phyloP scores from a whole-genome alignment of 2,329 filamentous ascomycete species.

The Phaeomoniella chlamydospora region DNA sequence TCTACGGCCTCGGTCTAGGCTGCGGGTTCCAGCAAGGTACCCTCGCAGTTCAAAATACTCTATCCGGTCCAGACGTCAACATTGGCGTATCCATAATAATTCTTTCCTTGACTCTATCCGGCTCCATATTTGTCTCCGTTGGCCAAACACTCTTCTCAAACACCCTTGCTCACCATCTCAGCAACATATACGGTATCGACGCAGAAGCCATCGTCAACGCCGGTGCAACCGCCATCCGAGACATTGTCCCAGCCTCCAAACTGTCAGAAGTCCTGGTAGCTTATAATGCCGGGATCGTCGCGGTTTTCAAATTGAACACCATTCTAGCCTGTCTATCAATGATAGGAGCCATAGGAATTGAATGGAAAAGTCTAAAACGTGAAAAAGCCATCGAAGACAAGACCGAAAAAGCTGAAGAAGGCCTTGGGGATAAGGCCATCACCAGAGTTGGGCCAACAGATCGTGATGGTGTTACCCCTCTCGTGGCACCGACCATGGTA shows the following conservation, averaged over 20 bases:
- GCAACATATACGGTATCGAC: slow-evolving; percentile 21
- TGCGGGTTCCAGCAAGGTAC: slow-evolving; percentile 19
- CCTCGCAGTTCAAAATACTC: slow-evolving; percentile 19
- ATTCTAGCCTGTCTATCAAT: slow-evolving; percentile 17
- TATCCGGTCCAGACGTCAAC: slow-evolving; percentile 17
- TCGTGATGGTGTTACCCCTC: too few species aligned
- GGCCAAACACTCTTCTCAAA: slow-evolving; percentile 24
- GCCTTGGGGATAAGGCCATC: too few species aligned
- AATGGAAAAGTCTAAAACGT: slow-evolving; percentile 20
- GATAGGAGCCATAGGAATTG: slow-evolving; percentile 16
- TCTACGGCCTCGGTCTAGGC: slow-evolving; percentile 11
- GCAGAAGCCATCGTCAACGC: slow-evolving; percentile 25
- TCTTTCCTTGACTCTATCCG: slow-evolving; percentile 22
- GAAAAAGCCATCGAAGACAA: too few species aligned
- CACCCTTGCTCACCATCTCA: slow-evolving; percentile 15
- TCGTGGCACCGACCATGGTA: too few species aligned
- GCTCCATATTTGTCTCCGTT: slow-evolving; percentile 21
- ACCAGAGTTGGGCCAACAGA: too few species aligned
- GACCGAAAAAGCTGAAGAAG: too few species aligned
- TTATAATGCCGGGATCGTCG: slow-evolving; percentile 19
- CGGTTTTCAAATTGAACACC: slow-evolving; percentile 19
- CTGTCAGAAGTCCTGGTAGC: slow-evolving; percentile 46
- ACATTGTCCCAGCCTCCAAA: slow-evolving; percentile 61
- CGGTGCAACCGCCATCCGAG: slow-evolving; percentile 45
- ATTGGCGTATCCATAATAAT: slow-evolving; percentile 19